phyloP scores from a whole-genome alignment of 108 stramenopile species.

The Nitzschia palea region DNA sequence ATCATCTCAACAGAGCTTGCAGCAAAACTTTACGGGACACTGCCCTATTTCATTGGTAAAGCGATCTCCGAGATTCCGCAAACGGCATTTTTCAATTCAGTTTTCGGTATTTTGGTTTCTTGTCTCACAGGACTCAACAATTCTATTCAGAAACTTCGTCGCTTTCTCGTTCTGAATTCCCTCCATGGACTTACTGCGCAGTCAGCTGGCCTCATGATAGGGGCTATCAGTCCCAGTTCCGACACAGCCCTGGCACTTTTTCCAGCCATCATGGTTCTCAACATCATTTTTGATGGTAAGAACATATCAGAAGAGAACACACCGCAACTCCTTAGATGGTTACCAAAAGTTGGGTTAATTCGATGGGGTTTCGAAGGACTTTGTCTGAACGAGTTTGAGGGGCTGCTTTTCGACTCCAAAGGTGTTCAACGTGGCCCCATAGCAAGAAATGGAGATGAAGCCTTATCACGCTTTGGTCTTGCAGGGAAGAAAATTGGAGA shows the following conservation, averaged over 20 bases:
- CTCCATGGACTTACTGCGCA: constrained; percentile 77
- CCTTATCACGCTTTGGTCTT: constrained; percentile 75
- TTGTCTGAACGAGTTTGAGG: constrained; percentile 85
- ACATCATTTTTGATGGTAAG: constrained; percentile 89
- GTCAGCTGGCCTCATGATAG: constrained; percentile 73
- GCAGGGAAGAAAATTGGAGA: constrained; percentile 49
- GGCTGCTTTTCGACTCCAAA: constrained; percentile 62
- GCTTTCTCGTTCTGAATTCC: constrained; percentile 74
- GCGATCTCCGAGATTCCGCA: constrained; percentile 92
- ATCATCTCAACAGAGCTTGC: constrained; percentile 75
- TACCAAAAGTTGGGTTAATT: constrained; percentile 73
- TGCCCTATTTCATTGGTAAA: constrained; percentile 93
- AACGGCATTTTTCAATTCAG: constrained; percentile 70
- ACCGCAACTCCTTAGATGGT: constrained; percentile 64
- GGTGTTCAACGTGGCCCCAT: constrained; percentile 82
- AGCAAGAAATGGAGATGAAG: constrained; percentile 75
- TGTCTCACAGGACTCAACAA: constrained; percentile 70
- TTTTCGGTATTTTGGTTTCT: constrained; percentile 86
- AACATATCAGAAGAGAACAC: constrained; percentile 86
- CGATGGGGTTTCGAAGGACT: constrained; percentile 87
- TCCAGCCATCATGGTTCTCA: constrained; percentile 82
- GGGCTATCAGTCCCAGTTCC: constrained; percentile 58
- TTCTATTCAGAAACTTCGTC: constrained; percentile 53
- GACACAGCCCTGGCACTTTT: constrained; percentile 84
- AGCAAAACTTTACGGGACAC: constrained; percentile 73